Conservation (phyloP, 1,139 yeast genomes). For the Zygoascus sp. region DNA sequence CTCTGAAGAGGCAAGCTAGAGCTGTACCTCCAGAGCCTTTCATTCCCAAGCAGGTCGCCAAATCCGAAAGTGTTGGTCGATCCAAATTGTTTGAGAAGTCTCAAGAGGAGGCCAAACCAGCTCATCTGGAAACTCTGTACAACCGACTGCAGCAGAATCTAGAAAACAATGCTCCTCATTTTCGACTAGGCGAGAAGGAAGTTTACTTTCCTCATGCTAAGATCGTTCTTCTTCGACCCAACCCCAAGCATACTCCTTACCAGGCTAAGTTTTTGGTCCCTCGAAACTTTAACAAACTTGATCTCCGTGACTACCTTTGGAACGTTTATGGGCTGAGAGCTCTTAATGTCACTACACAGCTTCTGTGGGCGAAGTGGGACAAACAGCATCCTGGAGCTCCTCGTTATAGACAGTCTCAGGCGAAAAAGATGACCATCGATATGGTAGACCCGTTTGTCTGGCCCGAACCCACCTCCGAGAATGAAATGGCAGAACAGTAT, state of each 20-base stretch:
- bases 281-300: constrained; percentile 82
- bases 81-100: constrained; percentile 13
- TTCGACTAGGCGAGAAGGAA: constrained; percentile 67
- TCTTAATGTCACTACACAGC: constrained; percentile 78
- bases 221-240: constrained; percentile 72
- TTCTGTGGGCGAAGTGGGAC: constrained; percentile 66
- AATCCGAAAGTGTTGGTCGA: background rate
- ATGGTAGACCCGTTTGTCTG: constrained; percentile 91
- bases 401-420: constrained; percentile 74
- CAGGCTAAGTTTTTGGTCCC: constrained; percentile 95
- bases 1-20: constrained; percentile 20
- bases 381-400: constrained; percentile 60
- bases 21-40: constrained; percentile 24
- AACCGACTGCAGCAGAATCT: constrained; percentile 50
- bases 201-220: constrained; percentile 82
- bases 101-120: constrained; percentile 12
- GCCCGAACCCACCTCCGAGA: constrained; percentile 60
- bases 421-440: constrained; percentile 91
- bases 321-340: constrained; percentile 85
- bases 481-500: constrained; percentile 34
- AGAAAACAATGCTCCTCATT: constrained; percentile 68
- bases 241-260: constrained; percentile 91
- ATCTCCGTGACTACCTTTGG: constrained; percentile 84
- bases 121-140: constrained; percentile 22
- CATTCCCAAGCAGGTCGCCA: constrained; percentile 18